phyloP scores from a whole-genome alignment of 2,329 filamentous ascomycete species.

The Cryphonectria japonica region DNA sequence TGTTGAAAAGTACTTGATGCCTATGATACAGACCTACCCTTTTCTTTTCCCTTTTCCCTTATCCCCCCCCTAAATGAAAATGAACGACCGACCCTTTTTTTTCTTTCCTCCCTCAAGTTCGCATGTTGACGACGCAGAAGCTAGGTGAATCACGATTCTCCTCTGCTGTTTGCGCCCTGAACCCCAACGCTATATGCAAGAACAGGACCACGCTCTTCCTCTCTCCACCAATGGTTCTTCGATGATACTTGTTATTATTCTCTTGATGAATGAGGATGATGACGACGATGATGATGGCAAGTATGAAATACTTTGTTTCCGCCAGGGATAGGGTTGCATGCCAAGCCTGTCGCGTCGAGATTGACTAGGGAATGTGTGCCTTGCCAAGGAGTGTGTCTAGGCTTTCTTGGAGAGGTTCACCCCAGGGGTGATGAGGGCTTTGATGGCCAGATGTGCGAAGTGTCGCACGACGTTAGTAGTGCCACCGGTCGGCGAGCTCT shows the following conservation, averaged over 20 bases:
- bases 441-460: slow-evolving; percentile 68
- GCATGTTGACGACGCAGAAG: not conserved
- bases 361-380: not conserved
- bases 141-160: not conserved
- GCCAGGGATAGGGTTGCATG: not conserved
- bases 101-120: not conserved
- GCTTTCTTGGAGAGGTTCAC: slow-evolving; percentile 50
- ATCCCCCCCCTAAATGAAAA: not conserved
- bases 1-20: not conserved
- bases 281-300: not conserved
- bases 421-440: slow-evolving; percentile 61
- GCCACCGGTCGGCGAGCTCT: slow-evolving; percentile 66
- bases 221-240: not conserved
- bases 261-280: not conserved
- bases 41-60: not conserved
- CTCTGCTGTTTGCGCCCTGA: not conserved
- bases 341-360: not conserved
- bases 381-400: not conserved
- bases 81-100: not conserved
- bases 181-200: not conserved
- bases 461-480: slow-evolving; percentile 74
- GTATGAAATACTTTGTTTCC: not conserved
- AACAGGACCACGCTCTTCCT: not conserved
- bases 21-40: not conserved
- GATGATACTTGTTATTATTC: not conserved